Base-by-base conservation (phyloP, 2,329 filamentous ascomycete genomes). In the Cryoendolithus antarcticus region DNA sequence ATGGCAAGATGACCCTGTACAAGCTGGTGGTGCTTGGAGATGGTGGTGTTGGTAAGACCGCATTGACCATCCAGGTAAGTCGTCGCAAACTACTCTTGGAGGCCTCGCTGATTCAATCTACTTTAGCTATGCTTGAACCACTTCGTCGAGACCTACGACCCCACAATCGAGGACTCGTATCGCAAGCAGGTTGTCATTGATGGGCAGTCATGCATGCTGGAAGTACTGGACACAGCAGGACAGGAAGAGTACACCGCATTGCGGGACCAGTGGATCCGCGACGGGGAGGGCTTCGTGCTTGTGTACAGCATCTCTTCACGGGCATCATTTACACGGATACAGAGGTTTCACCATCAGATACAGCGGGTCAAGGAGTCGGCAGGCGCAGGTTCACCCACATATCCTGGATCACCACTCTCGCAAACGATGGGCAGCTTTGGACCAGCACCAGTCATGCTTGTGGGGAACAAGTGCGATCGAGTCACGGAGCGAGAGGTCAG, bases 261-360 rank as follows among this genome's bases (percentile, higher is more conserved):
- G 55, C 76, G 91, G 57, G 91, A 96, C 62, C 91, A 96, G 67
- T 96, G 89, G 89, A 96, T 96, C 61, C 79, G 91, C 53, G 89
- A 96, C 58, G 89, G 91, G 50, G 91, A 98, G 62, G 91, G 91
- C 12, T 96, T 96, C 59, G 86, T 98, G 24, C 73, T 98, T 45
- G 91, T 98, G 48, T 96, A 98, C 71, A 94, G 86, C 69, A 96
- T 98, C 64, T 94, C 91, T 9, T 96, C 89, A 38, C 82, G 91
- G 55, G 88, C 88, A 28, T 96, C 89, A 12, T 96, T 96, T 60
- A 80, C 82, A 42, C 82, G 89, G 59, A 95, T 98, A 69, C 85
- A 88, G 63, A 81, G 83, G 56, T 96, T 96, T 61, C 86, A 96
- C 65, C 82, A 89, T 60, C 91, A 96, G 65, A 96, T 96, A 54